These are phyloP conservation scores for Apiospora kogelbergensis DNA, from an alignment of 2,329 filamentous ascomycete species.

Conservation along the genomic window DNA sequence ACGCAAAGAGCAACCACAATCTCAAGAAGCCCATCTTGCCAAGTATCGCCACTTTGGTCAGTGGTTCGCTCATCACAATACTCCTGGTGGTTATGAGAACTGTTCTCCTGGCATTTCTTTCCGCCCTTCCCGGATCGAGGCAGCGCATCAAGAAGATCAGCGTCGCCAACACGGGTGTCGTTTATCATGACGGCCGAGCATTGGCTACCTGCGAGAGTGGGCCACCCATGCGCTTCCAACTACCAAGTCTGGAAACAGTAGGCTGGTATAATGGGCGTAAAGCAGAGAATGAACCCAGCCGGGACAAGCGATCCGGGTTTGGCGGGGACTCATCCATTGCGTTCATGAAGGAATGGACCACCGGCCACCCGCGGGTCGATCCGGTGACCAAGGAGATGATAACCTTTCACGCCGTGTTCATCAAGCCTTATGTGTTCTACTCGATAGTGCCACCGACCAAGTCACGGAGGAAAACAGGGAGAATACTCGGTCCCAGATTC, in stretches of 20 bases:
- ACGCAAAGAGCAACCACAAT: constrained; percentile 44
- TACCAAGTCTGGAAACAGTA: constrained; percentile 65
- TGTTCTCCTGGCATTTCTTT: constrained; percentile 57
- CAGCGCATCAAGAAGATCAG: constrained; percentile 65
- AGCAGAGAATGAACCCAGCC: constrained; percentile 49
- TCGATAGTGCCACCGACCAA: constrained; percentile 41
- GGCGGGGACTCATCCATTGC: constrained; percentile 55
- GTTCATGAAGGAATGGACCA: constrained; percentile 72
- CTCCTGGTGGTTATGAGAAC: constrained; percentile 55
- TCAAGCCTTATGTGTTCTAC: constrained; percentile 66
- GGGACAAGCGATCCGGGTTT: constrained; percentile 38
- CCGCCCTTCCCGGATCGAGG: constrained; percentile 54
- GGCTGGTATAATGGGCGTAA: constrained; percentile 66
- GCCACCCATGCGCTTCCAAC: constrained; percentile 63
- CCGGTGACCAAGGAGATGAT: constrained; percentile 63
- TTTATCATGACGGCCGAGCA: constrained; percentile 68
- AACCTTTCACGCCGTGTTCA: constrained; percentile 66
- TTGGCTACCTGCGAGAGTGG: constrained; percentile 72
- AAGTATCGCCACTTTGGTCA: constrained; percentile 66
- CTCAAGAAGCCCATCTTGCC: constrained; percentile 60
- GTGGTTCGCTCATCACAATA: constrained; percentile 52
- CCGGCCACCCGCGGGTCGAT: constrained; percentile 68
- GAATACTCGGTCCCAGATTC: constrained; percentile 35
- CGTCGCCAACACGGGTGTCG: constrained; percentile 66
- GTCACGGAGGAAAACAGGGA: constrained; percentile 23